Base-by-base conservation (phyloP, 768 basidiomycete species). In the Baorangia bicolor region DNA sequence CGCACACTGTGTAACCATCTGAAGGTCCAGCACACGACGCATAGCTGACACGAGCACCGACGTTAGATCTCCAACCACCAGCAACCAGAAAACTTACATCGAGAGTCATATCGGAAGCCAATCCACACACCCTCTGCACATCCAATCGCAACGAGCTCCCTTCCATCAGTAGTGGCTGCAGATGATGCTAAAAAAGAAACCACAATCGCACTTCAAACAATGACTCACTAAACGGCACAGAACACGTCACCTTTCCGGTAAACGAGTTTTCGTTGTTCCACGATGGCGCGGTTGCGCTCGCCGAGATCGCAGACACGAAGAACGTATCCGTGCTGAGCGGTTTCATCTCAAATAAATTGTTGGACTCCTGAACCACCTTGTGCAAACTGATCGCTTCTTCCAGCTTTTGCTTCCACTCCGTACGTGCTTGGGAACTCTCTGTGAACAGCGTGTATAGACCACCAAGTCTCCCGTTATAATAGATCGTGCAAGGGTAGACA, bases 81-180 rank as follows among this genome's bases (percentile, higher is more conserved):
- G 12, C 11, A 34, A 33, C 39, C 7, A 40, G 33, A 49, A 57
- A 49, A 50, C 57, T 55, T 70, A 93, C 92, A 94, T 68, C 81
- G 77, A 2, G 94, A 88, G 70, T 96, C 90, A 59, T 92, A 89
- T 38, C 91, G 82, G 71, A 94, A 87, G 0, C 94, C 94, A 55
- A 97, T 94, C 90, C 92, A 97, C 21, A 97, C 90, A 30, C 97
- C 97, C 66, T 97, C 94, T 0, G 90, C 88, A 69, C 94, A 97
- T 9, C 95, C 97, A 62, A 98, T 87, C 0, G 95, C 93, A 38
- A 98, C 90, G 14, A 99, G 79, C 13, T 84, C 85, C 25, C 93
- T 84, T 6, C 88, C 87, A 67, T 98, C 94, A 5, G 86, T 77
- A 5, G 91, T 94, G 57, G 82, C 92, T 96, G 56, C 6, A 63